Evolutionary conservation across 306 rosid genomes (phyloP).

Genomic region (Prunus fruticosa): DNA sequence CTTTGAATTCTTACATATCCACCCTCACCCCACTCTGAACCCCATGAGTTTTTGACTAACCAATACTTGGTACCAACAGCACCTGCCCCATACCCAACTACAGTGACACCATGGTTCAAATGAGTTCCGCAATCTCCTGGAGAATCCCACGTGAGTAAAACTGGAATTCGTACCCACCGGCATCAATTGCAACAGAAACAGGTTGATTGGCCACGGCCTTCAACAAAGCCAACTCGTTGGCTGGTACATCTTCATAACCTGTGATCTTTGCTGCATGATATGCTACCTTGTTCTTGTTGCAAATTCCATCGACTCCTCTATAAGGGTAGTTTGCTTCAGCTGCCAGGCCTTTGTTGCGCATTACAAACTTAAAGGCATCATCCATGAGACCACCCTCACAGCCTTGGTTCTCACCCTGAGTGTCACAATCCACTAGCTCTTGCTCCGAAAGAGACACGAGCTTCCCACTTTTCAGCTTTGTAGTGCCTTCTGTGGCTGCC

Average conservation of each 20-base stretch:
- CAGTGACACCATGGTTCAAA: constrained; percentile 26
- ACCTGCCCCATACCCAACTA: constrained; percentile 18
- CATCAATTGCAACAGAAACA: constrained; percentile 22
- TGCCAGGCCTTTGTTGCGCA: constrained; percentile 8
- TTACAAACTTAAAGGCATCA: constrained; percentile 6
- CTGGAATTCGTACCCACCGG: constrained; percentile 16
- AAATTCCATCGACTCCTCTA: background rate
- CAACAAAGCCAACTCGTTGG: constrained; percentile 17
- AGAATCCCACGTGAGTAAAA: constrained; percentile 27
- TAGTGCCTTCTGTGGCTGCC: constrained; percentile 42
- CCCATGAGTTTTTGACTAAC: constrained; percentile 29
- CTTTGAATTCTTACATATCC: constrained; percentile 22
- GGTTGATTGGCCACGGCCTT: constrained; percentile 26
- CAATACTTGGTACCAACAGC: constrained; percentile 21
- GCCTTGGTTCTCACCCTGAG: background rate
- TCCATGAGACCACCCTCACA: constrained; percentile 17
- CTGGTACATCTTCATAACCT: constrained; percentile 13
- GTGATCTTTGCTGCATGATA: background rate
- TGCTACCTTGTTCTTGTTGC: background rate
- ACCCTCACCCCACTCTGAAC: constrained; percentile 15
- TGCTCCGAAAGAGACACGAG: constrained; percentile 34
- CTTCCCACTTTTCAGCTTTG: constrained; percentile 11
- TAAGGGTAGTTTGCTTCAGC: constrained; percentile 13
- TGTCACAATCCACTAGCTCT: constrained; percentile 29
- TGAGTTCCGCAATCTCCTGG: constrained; percentile 23